Percentiles rank a stretch among this genome's conserved stretches.
These are phyloP conservation scores for Phanerochaete carnosa DNA, from an alignment of 768 basidiomycete genomes.

Conservation along the genomic window DNA sequence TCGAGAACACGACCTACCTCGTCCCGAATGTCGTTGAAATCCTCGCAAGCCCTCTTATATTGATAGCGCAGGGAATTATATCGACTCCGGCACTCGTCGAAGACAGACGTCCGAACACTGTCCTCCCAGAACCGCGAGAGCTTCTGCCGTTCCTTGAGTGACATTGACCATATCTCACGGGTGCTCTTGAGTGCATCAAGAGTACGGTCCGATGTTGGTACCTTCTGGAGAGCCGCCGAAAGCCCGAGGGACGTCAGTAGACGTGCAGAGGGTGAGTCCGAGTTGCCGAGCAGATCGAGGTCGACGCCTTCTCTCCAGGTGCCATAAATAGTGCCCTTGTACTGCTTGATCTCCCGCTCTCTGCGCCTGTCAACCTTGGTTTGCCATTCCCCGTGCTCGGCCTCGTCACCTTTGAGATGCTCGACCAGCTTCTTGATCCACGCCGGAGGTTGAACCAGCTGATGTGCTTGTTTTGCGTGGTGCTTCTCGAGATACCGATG, in stretches of 20 bases:
- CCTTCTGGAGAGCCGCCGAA: background rate
- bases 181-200: background rate
- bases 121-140: slow-evolving; percentile 18
- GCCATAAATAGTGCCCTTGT: slow-evolving; percentile 9
- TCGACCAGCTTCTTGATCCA: slow-evolving; percentile 37
- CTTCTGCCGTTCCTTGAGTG: slow-evolving; percentile 6
- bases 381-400: slow-evolving; percentile 30
- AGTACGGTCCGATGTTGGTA: slow-evolving; percentile 1
- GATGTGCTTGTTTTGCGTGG: slow-evolving; percentile 47
- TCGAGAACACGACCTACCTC: slow-evolving; percentile 20
- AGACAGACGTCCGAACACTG: slow-evolving; percentile 14
- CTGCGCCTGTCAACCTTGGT: background rate
- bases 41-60: slow-evolving; percentile 17
- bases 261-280: background rate
- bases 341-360: slow-evolving; percentile 11
- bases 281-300: slow-evolving; percentile 15
- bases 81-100: slow-evolving; percentile 1
- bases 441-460: slow-evolving; percentile 39
- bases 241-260: slow-evolving; percentile 10
- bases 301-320: slow-evolving; percentile 24
- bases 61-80: slow-evolving; percentile 15
- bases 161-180: slow-evolving; percentile 12
- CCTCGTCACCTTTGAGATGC: slow-evolving; percentile 14
- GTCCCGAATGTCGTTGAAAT: slow-evolving; percentile 22
- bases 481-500: slow-evolving; percentile 38